phyloP scores from a whole-genome alignment of 768 basidiomycete species.

The Leccinum broughii region DNA sequence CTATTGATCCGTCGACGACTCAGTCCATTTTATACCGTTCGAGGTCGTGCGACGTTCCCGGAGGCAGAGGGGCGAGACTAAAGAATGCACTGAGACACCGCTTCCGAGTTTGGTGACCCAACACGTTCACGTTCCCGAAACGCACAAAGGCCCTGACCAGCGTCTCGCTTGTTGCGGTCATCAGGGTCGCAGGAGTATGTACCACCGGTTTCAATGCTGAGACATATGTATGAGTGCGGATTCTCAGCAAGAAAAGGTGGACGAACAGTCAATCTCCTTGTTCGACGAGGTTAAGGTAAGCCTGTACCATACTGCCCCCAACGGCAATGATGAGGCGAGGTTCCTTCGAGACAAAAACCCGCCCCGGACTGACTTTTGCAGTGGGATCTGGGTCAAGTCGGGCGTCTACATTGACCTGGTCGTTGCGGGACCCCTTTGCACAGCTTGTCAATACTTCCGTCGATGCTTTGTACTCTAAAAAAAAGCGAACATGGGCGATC shows the following conservation, averaged over 20 bases:
- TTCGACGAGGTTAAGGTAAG: constrained; percentile 63
- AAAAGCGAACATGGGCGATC: neutral
- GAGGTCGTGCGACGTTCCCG: neutral
- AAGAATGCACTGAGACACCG: neutral
- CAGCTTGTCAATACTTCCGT: constrained; percentile 55
- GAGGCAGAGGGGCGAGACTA: neutral
- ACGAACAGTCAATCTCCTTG: constrained; percentile 72
- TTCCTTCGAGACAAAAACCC: neutral
- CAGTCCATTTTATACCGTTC: constrained; percentile 7
- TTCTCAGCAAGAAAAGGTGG: neutral
- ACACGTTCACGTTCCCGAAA: neutral
- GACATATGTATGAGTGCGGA: neutral
- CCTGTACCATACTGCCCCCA: constrained; percentile 34
- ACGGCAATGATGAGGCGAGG: neutral
- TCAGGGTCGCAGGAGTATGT: no score
- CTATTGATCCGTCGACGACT: no score
- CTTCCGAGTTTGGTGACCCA: neutral
- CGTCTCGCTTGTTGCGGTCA: no score
- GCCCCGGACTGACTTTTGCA: constrained; percentile 50
- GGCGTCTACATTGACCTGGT: constrained; percentile 35
- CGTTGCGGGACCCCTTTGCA: constrained; percentile 29
- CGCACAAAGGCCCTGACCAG: neutral
- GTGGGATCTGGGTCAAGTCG: constrained; percentile 66
- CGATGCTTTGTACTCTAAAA: constrained; percentile 48
- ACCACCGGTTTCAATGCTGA: no score